Conservation (phyloP, 1,139 yeast species). For the Yarrowia galli region DNA sequence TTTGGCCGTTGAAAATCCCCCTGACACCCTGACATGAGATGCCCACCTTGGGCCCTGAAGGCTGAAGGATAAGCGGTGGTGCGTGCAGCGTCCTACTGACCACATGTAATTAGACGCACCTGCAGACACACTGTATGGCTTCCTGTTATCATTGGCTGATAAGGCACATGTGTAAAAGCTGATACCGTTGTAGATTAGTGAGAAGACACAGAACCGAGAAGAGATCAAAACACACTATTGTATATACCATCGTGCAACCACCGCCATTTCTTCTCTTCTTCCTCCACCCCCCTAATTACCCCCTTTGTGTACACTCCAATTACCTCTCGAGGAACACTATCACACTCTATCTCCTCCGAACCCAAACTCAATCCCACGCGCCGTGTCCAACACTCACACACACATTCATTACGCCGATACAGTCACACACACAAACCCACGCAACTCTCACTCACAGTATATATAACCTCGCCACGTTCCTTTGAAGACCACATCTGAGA, state of each 20-base stretch:
- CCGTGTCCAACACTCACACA: not conserved
- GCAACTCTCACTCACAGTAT: not conserved
- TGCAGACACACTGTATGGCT: constrained; percentile 31
- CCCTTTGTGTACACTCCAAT: not conserved
- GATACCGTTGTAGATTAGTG: not conserved
- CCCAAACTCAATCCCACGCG: constrained; percentile 36
- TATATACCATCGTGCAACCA: too few species aligned
- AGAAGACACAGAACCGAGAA: not conserved
- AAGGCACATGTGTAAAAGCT: not conserved
- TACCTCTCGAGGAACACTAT: constrained; percentile 14
- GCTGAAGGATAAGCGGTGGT: not conserved
- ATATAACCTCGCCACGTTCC: constrained; percentile 5
- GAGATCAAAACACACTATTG: not conserved
- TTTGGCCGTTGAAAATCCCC: constrained; percentile 14
- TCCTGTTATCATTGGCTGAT: constrained; percentile 36
- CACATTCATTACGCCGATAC: too few species aligned
- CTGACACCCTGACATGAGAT: not conserved
- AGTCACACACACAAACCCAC: not conserved
- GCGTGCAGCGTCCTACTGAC: not conserved
- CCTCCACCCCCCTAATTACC: not conserved
- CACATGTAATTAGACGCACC: constrained; percentile 27
- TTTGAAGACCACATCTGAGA: not conserved
- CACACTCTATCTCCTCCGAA: constrained; percentile 34
- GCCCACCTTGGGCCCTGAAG: constrained; percentile 28
- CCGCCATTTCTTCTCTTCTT: not conserved